Conservation (phyloP, 2,329 filamentous ascomycete species). For the Verticillium nonalfalfae region DNA sequence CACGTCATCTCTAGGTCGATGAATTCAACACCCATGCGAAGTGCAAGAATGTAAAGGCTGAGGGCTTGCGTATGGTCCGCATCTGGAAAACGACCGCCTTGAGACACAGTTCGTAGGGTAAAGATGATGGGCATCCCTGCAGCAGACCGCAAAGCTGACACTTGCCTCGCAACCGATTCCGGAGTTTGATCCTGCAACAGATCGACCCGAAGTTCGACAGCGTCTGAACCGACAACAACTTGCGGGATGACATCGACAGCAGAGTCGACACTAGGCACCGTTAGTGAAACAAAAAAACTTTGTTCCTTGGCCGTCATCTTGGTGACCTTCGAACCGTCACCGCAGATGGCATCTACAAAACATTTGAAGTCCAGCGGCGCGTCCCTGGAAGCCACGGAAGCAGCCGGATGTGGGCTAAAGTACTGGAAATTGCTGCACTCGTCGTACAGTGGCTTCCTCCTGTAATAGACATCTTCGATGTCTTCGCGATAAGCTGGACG, state of each 20-base stretch:
- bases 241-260: slow-evolving; percentile 60
- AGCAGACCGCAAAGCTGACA: slow-evolving; percentile 68
- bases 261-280: slow-evolving; percentile 65
- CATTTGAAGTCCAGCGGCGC: slow-evolving; percentile 55
- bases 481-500: slow-evolving; percentile 89
- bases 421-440: slow-evolving; percentile 94
- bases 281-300: slow-evolving; percentile 91
- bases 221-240: slow-evolving; percentile 80
- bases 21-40: slow-evolving; percentile 84
- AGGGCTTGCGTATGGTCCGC: slow-evolving; percentile 63
- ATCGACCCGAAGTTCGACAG: slow-evolving; percentile 91
- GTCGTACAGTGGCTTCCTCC: slow-evolving; percentile 82
- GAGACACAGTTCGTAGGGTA: slow-evolving; percentile 77
- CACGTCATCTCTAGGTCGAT: slow-evolving; percentile 89
- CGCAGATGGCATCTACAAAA: slow-evolving; percentile 49
- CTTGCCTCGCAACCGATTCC: slow-evolving; percentile 76
- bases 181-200: slow-evolving; percentile 69
- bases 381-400: slow-evolving; percentile 4
- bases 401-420: slow-evolving; percentile 62
- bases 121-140: slow-evolving; percentile 81
- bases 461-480: slow-evolving; percentile 84
- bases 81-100: slow-evolving; percentile 87
- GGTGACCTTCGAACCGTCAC: slow-evolving; percentile 6
- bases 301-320: slow-evolving; percentile 45
- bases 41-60: slow-evolving; percentile 68